Percentiles rank a stretch among this genome's conserved stretches.
Evolutionary conservation across 1,139 yeast species (phyloP).

Genomic region (Hemisphaericaspora xylanilytica): DNA sequence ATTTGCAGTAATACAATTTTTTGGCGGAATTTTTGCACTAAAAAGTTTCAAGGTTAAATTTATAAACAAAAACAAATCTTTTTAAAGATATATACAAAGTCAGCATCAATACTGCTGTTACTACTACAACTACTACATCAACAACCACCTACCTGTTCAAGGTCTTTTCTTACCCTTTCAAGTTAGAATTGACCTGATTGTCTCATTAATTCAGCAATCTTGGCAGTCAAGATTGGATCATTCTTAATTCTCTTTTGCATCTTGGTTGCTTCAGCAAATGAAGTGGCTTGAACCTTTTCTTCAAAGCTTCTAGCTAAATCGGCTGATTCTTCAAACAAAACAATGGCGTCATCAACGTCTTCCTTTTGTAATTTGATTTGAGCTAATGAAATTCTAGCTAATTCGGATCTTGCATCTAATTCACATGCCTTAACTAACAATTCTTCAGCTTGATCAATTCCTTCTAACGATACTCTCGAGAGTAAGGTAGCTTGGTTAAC

Average conservation of each 20-base stretch:
- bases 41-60: not conserved
- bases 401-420: conserved; percentile 83
- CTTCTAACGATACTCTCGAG: conserved; percentile 55
- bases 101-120: not conserved
- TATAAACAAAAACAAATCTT: conserved; percentile 1
- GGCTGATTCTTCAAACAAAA: conserved; percentile 78
- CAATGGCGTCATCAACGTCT: conserved; percentile 77
- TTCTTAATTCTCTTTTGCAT: conserved; percentile 71
- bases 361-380: conserved; percentile 86
- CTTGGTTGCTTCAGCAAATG: conserved; percentile 89
- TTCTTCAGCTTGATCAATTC: conserved; percentile 60
- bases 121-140: too few species aligned
- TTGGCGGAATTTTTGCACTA: too few species aligned
- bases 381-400: conserved; percentile 86
- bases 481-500: conserved; percentile 83
- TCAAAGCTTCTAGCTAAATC: conserved; percentile 77
- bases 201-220: conserved; percentile 46
- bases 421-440: conserved; percentile 75
- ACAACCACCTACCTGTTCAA: not conserved
- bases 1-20: too few species aligned
- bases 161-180: not conserved
- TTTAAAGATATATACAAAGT: conserved; percentile 1
- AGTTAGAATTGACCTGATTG: conserved; percentile 19
- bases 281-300: conserved; percentile 88
- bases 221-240: conserved; percentile 57